Base-by-base conservation (phyloP, 23 red algal species). In the Gracilaria domingensis region DNA sequence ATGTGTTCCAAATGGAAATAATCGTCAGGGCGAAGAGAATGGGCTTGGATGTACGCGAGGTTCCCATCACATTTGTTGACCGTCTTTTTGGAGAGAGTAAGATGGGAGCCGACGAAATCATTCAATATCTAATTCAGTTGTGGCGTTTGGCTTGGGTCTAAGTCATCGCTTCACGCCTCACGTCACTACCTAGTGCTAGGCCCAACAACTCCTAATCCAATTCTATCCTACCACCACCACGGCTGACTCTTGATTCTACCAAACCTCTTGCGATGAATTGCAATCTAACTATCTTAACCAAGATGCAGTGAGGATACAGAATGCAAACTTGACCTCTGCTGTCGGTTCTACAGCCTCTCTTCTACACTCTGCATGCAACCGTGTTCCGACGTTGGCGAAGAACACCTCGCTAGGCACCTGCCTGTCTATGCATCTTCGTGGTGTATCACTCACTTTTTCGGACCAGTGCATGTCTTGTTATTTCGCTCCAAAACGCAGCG, bases 61-160 rank as follows among this genome's bases (percentile, higher is more conserved):
- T 99, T 26, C 97, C 97, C 74, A 99, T 99, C 47, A 95, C 93
- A n/a, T 99, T 99, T 87, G 95, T 99, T 0, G 97, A 99, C 80
- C 87, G 97, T 55, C 54, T 99, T 83, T 99, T 91, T 69, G 97
- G 97, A 5, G 76, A 95, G 76, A 88, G 79, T 35, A 99, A 99
- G 64, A 94, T 99, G 50, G 97, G 97, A 0, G 37, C 54, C 12
- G 49, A 76, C 48, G 97, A 99, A 40, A 93, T 99, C 30, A 83
- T 95, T 30, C 56, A 96, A 62, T 99, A 99, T 60, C 85, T 99
- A 1, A 55, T 51, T 55, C 90, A 92, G 28, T 47, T 99, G 23
- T 96, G 95, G 95, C 64, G 58, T 17, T 87, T 98, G 20, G 66
- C 84, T 23, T 95, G 93, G 93, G 67, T 73, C 35, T 73, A 73